Evolutionary conservation across 371 early-diverging fungal species (phyloP), one percentile per base, ranked within the genome.

Genomic region (Conidiobolus incongruus): DNA sequence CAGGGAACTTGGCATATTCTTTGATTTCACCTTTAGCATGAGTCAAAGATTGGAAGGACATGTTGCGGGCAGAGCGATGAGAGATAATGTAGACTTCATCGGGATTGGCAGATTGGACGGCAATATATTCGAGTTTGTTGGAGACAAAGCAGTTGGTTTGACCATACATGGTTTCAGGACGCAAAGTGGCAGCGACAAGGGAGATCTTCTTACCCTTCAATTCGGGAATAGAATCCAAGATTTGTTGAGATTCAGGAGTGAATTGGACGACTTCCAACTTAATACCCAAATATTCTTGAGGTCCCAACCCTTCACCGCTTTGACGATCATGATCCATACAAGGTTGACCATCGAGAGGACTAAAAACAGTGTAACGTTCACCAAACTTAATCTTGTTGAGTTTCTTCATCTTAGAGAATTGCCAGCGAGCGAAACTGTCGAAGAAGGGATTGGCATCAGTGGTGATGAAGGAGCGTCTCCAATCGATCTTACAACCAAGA

Each of bases 251-350:
- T 26, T 26, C 26, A 26, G 26, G 26, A 26, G 26, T 26, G 26
- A 26, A 8, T 26, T 26, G 26, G 26, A 26, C 26, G 8, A 26
- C 26, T 26, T 26, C 26, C 26, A 8, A 26, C 71, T 90, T 88
- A 54, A 88, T 77, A 47, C 77, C 85, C 6, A 94, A 93, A 65
- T 95, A 97, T 52, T 91, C 90, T 55, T 90, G 86, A 30, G 96
- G 95, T 36, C 82, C 88, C 16, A 97, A 79, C 38, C 89, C 98
- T 63, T 99, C 99, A 52, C 99, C 99, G 29, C 77, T 71, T 48
- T 72, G 65, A 55, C 99, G 86, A 61, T 99, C 99, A 68, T 99
- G 99, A 68, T 99, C 99, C 90, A 98, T 89, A 69, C 99, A 99
- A 35, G 99, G 86, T 68, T 99, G 99, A 11, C 84, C 64, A 66